Conservation (phyloP, 2,329 filamentous ascomycete species). For the Sporothrix phasma region DNA sequence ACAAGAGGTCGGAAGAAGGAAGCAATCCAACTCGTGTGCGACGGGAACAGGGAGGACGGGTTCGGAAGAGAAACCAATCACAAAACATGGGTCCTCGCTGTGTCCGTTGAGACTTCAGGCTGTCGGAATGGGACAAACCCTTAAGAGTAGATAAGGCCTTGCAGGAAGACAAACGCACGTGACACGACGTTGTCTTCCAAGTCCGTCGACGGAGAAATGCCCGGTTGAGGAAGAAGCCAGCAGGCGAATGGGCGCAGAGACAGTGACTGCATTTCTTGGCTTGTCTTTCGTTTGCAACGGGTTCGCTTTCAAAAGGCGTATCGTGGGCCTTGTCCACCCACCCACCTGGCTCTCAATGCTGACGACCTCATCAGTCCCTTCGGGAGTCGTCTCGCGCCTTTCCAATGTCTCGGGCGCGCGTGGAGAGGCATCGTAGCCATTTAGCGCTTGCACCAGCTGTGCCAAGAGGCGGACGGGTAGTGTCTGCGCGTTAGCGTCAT, state of each 20-base stretch:
- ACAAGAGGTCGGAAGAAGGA: background rate
- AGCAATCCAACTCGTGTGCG: background rate
- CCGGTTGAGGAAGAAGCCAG: background rate
- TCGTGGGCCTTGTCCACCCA: background rate
- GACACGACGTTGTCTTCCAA: background rate
- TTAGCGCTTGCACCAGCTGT: background rate
- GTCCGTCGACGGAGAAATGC: background rate
- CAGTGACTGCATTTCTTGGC: background rate
- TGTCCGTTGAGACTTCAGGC: background rate
- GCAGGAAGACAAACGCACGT: background rate
- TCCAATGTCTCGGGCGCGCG: too few relatives aligned
- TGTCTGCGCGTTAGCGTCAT: background rate
- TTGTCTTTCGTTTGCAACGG: background rate
- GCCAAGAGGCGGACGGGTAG: background rate
- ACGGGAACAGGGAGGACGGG: background rate
- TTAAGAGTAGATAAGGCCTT: background rate
- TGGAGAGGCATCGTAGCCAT: too few relatives aligned
- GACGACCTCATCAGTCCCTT: too few relatives aligned
- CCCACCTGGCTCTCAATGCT: too few relatives aligned
- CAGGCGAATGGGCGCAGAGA: background rate
- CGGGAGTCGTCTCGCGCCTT: too few relatives aligned
- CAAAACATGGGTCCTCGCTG: background rate
- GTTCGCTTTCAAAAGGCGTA: constrained; percentile 5
- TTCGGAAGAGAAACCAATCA: background rate
- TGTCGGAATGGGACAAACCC: background rate